Evolutionary conservation across 768 basidiomycete genomes (phyloP).

Genomic region (Lactarius tabidus): DNA sequence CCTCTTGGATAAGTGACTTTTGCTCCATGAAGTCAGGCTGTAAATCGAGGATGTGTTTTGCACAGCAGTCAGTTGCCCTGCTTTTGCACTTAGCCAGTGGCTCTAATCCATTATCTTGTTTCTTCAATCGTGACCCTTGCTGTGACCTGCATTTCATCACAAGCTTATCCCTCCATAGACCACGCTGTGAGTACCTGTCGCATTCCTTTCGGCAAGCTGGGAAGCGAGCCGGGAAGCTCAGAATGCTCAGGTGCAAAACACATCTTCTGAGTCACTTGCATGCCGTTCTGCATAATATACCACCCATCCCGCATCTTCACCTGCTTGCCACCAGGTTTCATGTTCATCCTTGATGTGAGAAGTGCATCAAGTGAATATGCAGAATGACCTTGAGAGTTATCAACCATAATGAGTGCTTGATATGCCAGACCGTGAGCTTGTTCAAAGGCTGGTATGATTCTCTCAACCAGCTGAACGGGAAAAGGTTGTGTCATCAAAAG

Average conservation of each 20-base stretch:
- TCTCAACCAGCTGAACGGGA: slow-evolving; percentile 27
- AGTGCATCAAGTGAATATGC: slow-evolving; percentile 40
- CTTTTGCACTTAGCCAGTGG: no score
- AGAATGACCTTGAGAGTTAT: slow-evolving; percentile 42
- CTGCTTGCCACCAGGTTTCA: slow-evolving; percentile 40
- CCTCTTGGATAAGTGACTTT: slow-evolving; percentile 29
- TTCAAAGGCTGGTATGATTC: slow-evolving; percentile 28
- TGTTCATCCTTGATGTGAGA: slow-evolving; percentile 35
- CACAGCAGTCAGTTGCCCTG: no score
- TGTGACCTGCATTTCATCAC: no score
- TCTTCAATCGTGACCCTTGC: no score
- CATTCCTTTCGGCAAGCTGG: no score
- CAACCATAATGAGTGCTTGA: slow-evolving; percentile 38
- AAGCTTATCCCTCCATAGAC: slow-evolving; percentile 19
- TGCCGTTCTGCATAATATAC: slow-evolving; percentile 22
- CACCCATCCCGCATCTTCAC: slow-evolving; percentile 34
- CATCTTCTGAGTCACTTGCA: no score
- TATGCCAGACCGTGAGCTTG: slow-evolving; percentile 27
- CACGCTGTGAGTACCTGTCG: no score
- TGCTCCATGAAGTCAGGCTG: slow-evolving; percentile 32
- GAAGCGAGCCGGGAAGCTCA: no score
- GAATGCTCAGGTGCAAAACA: no score
- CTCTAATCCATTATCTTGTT: no score
- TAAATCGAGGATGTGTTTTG: slow-evolving; percentile 28
- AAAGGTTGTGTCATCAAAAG: no score